Conservation (phyloP, 1,139 yeast genomes). For the Wickerhamiella infanticola region DNA sequence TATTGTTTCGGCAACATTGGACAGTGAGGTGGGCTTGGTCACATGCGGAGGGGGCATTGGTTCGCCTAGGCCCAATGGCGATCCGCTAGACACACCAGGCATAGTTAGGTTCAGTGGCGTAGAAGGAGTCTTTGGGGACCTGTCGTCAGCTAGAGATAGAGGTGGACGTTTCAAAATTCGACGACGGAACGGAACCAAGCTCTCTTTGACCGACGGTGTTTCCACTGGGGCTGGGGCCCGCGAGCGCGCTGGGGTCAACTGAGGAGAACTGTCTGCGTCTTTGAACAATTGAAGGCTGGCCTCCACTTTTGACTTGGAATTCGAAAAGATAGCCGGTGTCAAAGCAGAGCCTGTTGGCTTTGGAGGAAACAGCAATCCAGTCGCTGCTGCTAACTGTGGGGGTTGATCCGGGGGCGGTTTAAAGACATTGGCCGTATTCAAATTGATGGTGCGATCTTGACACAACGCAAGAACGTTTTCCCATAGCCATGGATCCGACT, state of each 20-base stretch:
- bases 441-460: slow-evolving; percentile 35
- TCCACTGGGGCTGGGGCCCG: not conserved
- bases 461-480: slow-evolving; percentile 74
- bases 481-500: slow-evolving; percentile 65
- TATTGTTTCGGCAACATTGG: not conserved
- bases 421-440: slow-evolving; percentile 24
- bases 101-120: not conserved
- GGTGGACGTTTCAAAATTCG: not conserved
- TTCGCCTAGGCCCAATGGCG: not conserved
- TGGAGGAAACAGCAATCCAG: not conserved
- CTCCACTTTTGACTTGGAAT: not conserved
- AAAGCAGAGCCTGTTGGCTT: not conserved
- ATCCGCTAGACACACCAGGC: too few relatives aligned
- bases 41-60: not conserved
- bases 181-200: not conserved
- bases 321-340: not conserved
- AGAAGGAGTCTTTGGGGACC: not conserved
- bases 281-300: not conserved
- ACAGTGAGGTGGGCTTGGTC: not conserved
- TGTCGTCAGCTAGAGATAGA: not conserved
- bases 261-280: not conserved
- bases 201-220: not conserved
- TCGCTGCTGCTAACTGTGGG: not conserved
- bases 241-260: not conserved
- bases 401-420: not conserved